Evolutionary conservation across 208 protist species (phyloP).

Genomic region (Jaenimonas drosophilae): DNA sequence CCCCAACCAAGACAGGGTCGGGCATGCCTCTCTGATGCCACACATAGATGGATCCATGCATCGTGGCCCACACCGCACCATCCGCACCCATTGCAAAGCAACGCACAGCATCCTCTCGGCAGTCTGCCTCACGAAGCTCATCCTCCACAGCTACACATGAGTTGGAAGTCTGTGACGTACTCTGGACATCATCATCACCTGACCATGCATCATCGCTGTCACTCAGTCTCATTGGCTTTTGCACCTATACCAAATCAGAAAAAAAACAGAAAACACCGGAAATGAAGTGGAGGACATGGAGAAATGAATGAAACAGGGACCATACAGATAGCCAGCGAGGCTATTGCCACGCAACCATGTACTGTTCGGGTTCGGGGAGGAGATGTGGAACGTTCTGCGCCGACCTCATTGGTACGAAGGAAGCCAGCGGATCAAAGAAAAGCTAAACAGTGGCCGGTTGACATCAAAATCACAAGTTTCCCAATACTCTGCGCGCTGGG

Average conservation of each 20-base stretch:
- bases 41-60: slow-evolving; percentile 1
- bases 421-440: too few species aligned
- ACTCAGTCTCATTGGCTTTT: neutral
- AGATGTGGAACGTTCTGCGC: too few species aligned
- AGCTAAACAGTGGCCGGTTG: too few species aligned
- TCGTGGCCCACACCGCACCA: neutral
- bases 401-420: too few species aligned
- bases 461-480: too few species aligned
- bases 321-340: too few species aligned
- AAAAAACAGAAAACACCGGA: slow-evolving; percentile 2
- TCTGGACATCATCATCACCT: neutral
- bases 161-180: too few species aligned
- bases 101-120: neutral
- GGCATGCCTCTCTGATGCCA: slow-evolving; percentile 1
- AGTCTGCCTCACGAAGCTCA: slow-evolving; percentile 1
- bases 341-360: too few species aligned
- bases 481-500: too few species aligned
- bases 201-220: neutral
- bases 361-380: too few species aligned
- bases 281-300: slow-evolving; percentile 1
- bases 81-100: neutral
- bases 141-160: too few species aligned
- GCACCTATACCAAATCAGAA: neutral
- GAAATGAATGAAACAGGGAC: too few species aligned
- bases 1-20: neutral